Percentiles rank a stretch among this genome's conserved stretches.
These are phyloP conservation scores for Chalciporus pseudorubinellus DNA, from an alignment of 768 basidiomycete species.

Conservation along the genomic window DNA sequence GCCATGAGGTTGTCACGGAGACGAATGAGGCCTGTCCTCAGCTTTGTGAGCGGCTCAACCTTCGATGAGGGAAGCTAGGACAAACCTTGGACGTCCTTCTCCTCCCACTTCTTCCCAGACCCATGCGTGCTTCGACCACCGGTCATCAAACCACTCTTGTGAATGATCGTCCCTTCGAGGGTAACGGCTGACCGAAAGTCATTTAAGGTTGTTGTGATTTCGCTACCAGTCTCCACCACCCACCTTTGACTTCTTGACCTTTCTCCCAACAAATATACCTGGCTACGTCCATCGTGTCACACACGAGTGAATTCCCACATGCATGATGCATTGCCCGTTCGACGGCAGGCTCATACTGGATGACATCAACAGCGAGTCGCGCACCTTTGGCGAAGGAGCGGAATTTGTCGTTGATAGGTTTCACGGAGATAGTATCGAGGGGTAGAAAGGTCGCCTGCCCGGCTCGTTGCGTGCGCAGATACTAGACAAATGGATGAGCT, in stretches of 20 bases:
- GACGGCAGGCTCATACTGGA: conserved; percentile 77
- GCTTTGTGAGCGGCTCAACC: conserved; percentile 12
- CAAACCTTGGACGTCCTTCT: conserved; percentile 85
- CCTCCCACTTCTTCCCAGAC: conserved; percentile 88
- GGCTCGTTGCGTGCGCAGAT: conserved; percentile 90
- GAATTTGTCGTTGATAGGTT: conserved; percentile 92
- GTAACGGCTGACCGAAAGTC: conserved; percentile 69
- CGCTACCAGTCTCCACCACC: conserved; percentile 10
- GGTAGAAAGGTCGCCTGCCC: conserved; percentile 98
- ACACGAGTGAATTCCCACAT: conserved; percentile 92
- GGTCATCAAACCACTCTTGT: conserved; percentile 96
- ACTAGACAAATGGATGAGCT: conserved; percentile 44
- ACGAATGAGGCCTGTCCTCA: conserved; percentile 46
- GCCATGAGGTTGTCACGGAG: conserved; percentile 67
- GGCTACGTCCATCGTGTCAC: conserved; percentile 94
- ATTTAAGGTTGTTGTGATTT: not conserved
- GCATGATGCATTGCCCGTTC: conserved; percentile 96
- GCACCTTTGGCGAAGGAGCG: conserved; percentile 88
- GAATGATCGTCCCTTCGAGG: conserved; percentile 93
- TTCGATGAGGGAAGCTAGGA: conserved; percentile 18
- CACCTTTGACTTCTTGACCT: conserved; percentile 95
- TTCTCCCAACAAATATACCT: conserved; percentile 90
- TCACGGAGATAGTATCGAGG: conserved; percentile 95
- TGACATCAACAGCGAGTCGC: conserved; percentile 81
- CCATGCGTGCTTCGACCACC: conserved; percentile 83